Percentiles rank a stretch among this genome's conserved stretches.
These are phyloP conservation scores for Claviceps cyperi DNA, from an alignment of 2,329 filamentous ascomycete genomes.

Conservation along the genomic window DNA sequence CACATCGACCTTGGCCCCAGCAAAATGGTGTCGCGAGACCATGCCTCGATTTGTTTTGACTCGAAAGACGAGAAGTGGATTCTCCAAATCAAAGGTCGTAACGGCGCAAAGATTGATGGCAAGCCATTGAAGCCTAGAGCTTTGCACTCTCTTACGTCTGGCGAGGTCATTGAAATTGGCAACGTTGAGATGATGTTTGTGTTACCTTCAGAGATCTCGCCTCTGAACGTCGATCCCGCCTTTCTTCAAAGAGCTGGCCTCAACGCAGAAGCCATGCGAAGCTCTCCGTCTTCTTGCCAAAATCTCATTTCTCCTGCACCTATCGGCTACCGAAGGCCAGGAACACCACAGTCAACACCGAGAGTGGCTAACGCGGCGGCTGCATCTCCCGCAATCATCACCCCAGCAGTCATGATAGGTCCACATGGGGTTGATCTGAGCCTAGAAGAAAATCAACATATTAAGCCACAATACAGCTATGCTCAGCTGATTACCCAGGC, in stretches of 20 bases:
- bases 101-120: constrained; percentile 77
- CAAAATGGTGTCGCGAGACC: constrained; percentile 66
- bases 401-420: constrained; percentile 23
- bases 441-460: constrained; percentile 68
- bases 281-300: constrained; percentile 19
- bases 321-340: constrained; percentile 44
- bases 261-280: constrained; percentile 17
- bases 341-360: constrained; percentile 40
- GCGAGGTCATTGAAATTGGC: constrained; percentile 81
- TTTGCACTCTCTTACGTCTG: constrained; percentile 58
- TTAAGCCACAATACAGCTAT: constrained; percentile 94
- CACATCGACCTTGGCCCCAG: constrained; percentile 82
- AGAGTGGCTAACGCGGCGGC: constrained; percentile 10
- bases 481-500: constrained; percentile 95
- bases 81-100: constrained; percentile 76
- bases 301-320: constrained; percentile 44
- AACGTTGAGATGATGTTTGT: constrained; percentile 98
- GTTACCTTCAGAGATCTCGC: constrained; percentile 57
- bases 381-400: constrained; percentile 21
- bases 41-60: constrained; percentile 63
- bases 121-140: constrained; percentile 51
- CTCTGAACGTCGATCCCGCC: constrained; percentile 51
- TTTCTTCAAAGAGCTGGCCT: constrained; percentile 57
- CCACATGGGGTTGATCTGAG: constrained; percentile 58
- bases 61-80: constrained; percentile 60